These are phyloP conservation scores for Colletotrichum siamense DNA, from an alignment of 2,329 filamentous ascomycete genomes.

Conservation along the genomic window DNA sequence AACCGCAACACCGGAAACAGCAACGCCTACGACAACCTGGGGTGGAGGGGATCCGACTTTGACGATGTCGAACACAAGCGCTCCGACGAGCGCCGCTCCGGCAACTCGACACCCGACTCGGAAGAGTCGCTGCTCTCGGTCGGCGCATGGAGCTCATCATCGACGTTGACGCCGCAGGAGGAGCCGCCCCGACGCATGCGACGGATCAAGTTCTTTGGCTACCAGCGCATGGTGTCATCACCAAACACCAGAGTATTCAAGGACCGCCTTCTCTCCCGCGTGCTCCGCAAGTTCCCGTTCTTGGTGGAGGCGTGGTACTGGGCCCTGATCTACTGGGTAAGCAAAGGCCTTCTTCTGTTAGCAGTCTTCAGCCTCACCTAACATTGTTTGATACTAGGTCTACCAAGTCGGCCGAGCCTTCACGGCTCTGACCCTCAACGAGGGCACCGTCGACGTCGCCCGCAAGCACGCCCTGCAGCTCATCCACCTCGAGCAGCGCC, in stretches of 20 bases:
- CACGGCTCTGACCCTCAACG: constrained; percentile 71
- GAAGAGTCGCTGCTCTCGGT: constrained; percentile 15
- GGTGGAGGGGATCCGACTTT: constrained; percentile 7
- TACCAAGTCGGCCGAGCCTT: constrained; percentile 78
- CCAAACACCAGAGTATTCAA: constrained; percentile 68
- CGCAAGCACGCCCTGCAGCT: constrained; percentile 72
- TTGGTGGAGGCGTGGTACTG: constrained; percentile 80
- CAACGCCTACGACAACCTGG: constrained; percentile 23
- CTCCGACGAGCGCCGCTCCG: constrained; percentile 41
- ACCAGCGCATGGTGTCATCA: constrained; percentile 51
- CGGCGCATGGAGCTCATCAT: constrained; percentile 26
- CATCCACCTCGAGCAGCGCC: constrained; percentile 67
- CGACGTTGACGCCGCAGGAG: constrained; percentile 31
- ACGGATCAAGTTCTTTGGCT: constrained; percentile 32
- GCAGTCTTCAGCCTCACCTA: neutral
- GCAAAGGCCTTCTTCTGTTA: constrained; percentile 28
- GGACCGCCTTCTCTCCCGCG: constrained; percentile 64
- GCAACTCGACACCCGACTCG: constrained; percentile 18
- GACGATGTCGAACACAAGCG: constrained; percentile 21
- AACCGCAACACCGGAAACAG: constrained; percentile 46
- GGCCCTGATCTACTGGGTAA: constrained; percentile 79
- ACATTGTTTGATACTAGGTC: constrained; percentile 50
- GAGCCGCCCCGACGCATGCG: constrained; percentile 34
- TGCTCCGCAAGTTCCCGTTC: constrained; percentile 73
- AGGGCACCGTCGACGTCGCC: constrained; percentile 72